A percentile compares a stretch with the other conserved stretches of the same genome.
These are phyloP conservation scores for Chalciporus sp. DNA, from an alignment of 1,284 basidiomycete species.

Conservation along the genomic window DNA sequence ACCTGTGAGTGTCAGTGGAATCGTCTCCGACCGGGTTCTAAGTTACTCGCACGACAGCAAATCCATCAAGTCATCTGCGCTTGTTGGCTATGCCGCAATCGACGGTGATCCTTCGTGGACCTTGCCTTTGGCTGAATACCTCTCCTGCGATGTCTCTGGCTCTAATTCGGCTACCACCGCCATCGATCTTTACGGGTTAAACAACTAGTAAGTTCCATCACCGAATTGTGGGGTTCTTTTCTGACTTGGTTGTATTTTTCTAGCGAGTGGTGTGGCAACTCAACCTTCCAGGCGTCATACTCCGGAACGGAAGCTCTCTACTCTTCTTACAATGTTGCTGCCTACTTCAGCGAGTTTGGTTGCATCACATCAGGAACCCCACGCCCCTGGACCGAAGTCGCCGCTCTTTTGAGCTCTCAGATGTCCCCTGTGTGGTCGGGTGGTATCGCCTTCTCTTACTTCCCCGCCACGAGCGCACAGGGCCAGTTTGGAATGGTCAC, in stretches of 20 bases:
- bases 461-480: conserved; percentile 65
- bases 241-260: conserved; percentile 11
- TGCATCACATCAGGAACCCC: conserved; percentile 63
- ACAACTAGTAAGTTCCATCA: conserved; percentile 63
- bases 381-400: conserved; percentile 82
- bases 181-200: conserved; percentile 86
- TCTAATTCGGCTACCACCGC: conserved; percentile 58
- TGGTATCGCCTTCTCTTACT: conserved; percentile 87
- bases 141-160: conserved; percentile 72
- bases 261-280: conserved; percentile 82
- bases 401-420: conserved; percentile 68
- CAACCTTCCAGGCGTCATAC: conserved; percentile 60
- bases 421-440: conserved; percentile 86
- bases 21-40: not conserved
- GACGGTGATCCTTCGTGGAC: conserved; percentile 73
- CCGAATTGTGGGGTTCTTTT: not conserved
- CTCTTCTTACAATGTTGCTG: conserved; percentile 73
- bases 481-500: conserved; percentile 87
- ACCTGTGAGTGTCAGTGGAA: conserved; percentile 56
- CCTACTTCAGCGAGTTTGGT: conserved; percentile 92
- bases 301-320: conserved; percentile 54
- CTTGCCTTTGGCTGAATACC: conserved; percentile 74
- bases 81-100: conserved; percentile 87
- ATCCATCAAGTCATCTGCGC: conserved; percentile 66
- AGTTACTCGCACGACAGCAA: conserved; percentile 41